Evolutionary conservation across 2,329 filamentous ascomycete genomes (phyloP).

Genomic region (Clonostachys chloroleuca): DNA sequence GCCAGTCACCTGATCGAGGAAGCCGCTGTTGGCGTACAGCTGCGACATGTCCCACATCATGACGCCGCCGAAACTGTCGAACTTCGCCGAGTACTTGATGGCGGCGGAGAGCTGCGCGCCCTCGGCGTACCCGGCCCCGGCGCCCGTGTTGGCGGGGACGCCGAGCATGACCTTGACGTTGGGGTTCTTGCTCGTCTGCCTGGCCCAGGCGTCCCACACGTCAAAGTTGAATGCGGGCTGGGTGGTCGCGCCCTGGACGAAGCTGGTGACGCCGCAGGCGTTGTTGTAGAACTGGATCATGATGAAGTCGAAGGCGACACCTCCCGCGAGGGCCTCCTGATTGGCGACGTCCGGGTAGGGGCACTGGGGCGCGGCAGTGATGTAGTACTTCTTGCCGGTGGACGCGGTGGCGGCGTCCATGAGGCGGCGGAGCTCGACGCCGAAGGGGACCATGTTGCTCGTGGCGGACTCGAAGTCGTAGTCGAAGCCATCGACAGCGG

Average conservation of each 20-base stretch:
- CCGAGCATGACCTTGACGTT: constrained; percentile 59
- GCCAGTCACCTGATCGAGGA: constrained; percentile 25
- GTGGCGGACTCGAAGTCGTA: constrained; percentile 66
- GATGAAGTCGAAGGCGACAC: constrained; percentile 54
- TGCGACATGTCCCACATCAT: constrained; percentile 69
- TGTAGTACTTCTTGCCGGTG: constrained; percentile 50
- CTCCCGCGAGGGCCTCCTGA: constrained; percentile 49
- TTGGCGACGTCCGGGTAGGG: constrained; percentile 59
- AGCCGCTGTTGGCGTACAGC: constrained; percentile 52
- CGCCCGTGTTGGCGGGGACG: constrained; percentile 49
- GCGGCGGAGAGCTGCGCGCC: constrained; percentile 40
- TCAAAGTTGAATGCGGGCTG: constrained; percentile 57
- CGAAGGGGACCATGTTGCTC: constrained; percentile 58
- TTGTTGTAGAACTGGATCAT: constrained; percentile 69
- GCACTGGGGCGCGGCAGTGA: constrained; percentile 67
- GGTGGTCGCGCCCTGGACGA: constrained; percentile 28
- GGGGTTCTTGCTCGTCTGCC: constrained; percentile 48
- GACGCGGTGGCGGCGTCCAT: constrained; percentile 39
- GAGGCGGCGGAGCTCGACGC: constrained; percentile 45
- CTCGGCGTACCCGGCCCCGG: constrained; percentile 50
- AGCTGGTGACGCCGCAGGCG: constrained; percentile 56
- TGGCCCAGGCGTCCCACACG: constrained; percentile 64
- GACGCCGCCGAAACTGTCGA: constrained; percentile 58
- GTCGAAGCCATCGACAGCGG: constrained; percentile 70
- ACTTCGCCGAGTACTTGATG: constrained; percentile 49